Evolutionary conservation across 2,329 filamentous ascomycete species (phyloP), one percentile per base, ranked within the genome.

Genomic region (Ascosphaera aggregata): DNA sequence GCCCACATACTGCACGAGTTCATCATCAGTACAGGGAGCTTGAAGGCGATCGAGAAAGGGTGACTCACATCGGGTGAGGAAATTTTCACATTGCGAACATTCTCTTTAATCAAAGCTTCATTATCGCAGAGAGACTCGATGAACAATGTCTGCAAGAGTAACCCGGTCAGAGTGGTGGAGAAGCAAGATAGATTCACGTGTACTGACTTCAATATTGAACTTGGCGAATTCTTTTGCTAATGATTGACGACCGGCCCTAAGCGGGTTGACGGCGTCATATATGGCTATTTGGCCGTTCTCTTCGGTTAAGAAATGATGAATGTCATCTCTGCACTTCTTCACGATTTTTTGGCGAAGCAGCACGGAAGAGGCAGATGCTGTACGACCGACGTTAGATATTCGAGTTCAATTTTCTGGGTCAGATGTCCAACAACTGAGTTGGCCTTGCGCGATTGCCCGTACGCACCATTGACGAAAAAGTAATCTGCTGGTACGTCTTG

Each of bases 271-370:
- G 19, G 91, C 89, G 58, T 98, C 89, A 54, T 95, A 98, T 43
- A 98, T 95, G 41, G 89, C 89, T 40, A 98, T 86, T 54, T 98
- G 89, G 9, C 89, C 89, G 49, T 95, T 95, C 52, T 95, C 89
- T 48, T 94, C 80, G 51, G 95, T 91, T 35, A 98, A 63, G 66
- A 93, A 98, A 40, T 79, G 76, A 52, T 94, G 93, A 41, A 98
- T 94, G 51, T 98, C 89, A 54, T 95, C 85, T 42, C 89, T 75
- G 49, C 89, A 98, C 55, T 91, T 92, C 61, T 94, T 93, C 16
- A 98, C 66, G 39, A 98, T 98, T 63, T 94, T 94, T 57, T 95
- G 89, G 24, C 89, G 75, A 38, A 98, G 64, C 46, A 95, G 73
- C n/a, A 95, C 80, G 1, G 89, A 92, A 9, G 80, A 72, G 3